Evolutionary conservation across 352 stramenopile genomes (phyloP).

Genomic region (Phytophthora foliorum): DNA sequence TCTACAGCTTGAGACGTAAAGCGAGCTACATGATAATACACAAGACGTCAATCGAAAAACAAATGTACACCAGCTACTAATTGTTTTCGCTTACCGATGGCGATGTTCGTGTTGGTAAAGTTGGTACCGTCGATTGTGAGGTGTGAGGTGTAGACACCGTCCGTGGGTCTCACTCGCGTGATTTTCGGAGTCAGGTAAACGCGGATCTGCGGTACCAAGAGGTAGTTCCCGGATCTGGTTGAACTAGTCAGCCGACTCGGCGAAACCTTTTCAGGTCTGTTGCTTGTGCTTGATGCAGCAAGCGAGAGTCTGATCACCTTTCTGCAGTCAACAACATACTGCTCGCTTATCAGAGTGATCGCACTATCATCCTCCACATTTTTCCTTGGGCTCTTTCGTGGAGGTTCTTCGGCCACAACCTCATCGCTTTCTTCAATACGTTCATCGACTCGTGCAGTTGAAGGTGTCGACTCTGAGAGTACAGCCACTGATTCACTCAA

Average conservation of each 20-base stretch:
- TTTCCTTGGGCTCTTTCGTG: conserved; percentile 13
- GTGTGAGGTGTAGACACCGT: conserved; percentile 72
- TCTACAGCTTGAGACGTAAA: conserved; percentile 51
- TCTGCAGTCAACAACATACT: conserved; percentile 36
- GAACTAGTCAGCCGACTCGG: conserved; percentile 2
- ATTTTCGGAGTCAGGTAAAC: conserved; percentile 66
- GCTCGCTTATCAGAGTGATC: conserved; percentile 21
- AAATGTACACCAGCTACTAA: conserved; percentile 4
- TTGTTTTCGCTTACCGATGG: conserved; percentile 46
- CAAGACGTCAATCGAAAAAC: conserved; percentile 9
- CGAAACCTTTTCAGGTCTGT: background rate
- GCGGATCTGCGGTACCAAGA: conserved; percentile 46
- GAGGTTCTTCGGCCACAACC: background rate
- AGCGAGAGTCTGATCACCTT: conserved; percentile 22
- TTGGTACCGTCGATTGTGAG: conserved; percentile 62
- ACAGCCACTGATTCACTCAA: conserved; percentile 18
- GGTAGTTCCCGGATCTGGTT: conserved; percentile 9
- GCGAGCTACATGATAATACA: conserved; percentile 32
- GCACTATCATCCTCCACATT: conserved; percentile 13
- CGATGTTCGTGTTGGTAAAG: conserved; percentile 63
- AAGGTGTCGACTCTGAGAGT: background rate
- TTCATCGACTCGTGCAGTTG: conserved; percentile 12
- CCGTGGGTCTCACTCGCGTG: conserved; percentile 47
- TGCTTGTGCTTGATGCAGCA: background rate
- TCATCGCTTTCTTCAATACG: conserved; percentile 28